A percentile compares a stretch with the other conserved stretches of the same genome.
Conservation (phyloP, 345 rosid species). For the Populus tremula region DNA sequence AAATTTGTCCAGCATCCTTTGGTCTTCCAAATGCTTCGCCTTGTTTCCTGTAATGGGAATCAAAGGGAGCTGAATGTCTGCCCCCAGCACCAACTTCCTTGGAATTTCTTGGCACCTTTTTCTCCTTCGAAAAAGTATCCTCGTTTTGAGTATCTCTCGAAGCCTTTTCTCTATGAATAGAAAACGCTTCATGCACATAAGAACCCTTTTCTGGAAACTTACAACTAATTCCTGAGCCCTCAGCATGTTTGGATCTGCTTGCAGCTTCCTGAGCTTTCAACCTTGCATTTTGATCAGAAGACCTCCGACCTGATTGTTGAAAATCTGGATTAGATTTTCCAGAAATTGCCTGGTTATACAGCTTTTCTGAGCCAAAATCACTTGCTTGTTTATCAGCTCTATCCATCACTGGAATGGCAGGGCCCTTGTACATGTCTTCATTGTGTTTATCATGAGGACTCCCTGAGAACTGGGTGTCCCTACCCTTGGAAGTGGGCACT, state of each 20-base stretch:
- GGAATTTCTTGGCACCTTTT: conserved; percentile 44
- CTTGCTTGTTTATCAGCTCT: conserved; percentile 40
- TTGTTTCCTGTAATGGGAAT: conserved; percentile 42
- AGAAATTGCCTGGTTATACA: conserved; percentile 34
- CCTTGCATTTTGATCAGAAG: conserved; percentile 38
- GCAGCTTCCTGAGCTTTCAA: conserved; percentile 41
- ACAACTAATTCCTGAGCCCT: conserved; percentile 41
- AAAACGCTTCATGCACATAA: conserved; percentile 38
- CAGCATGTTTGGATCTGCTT: conserved; percentile 43
- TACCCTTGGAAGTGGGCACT: conserved; percentile 39
- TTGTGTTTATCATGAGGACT: conserved; percentile 30
- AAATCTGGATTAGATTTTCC: conserved; percentile 49
- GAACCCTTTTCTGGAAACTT: conserved; percentile 46
- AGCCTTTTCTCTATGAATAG: conserved; percentile 44
- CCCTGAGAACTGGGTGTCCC: conserved; percentile 37
- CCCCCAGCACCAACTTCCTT: conserved; percentile 59
- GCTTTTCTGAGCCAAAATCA: conserved; percentile 42
- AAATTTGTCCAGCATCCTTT: conserved; percentile 47
- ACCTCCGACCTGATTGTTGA: conserved; percentile 38
- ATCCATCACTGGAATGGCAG: conserved; percentile 34
- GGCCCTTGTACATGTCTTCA: conserved; percentile 38
- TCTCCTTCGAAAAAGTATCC: conserved; percentile 41
- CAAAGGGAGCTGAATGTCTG: conserved; percentile 45
- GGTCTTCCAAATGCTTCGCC: conserved; percentile 50
- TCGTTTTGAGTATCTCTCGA: conserved; percentile 53